phyloP scores from a whole-genome alignment of 768 basidiomycete species.

The Kwoniella sp. region DNA sequence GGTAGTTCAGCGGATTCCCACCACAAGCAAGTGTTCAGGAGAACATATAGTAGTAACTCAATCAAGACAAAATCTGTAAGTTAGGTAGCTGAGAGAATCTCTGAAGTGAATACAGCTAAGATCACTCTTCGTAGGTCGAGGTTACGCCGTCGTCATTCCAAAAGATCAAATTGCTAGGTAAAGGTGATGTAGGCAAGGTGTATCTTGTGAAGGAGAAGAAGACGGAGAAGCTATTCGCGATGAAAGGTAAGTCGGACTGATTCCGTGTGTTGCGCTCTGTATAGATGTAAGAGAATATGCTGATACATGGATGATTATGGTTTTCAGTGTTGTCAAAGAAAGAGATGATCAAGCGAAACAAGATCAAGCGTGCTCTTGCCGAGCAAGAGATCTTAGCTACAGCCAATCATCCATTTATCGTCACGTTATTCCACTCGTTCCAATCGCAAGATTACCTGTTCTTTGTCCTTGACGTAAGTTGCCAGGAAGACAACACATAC shows the following conservation, averaged over 20 bases:
- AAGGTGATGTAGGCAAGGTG: constrained; percentile 97
- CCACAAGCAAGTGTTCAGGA: constrained; percentile 66
- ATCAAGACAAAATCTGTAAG: constrained; percentile 88
- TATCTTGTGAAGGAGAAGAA: constrained; percentile 99
- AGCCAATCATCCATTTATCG: constrained; percentile 99
- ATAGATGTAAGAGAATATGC: neutral
- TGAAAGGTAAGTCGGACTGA: constrained; percentile 79
- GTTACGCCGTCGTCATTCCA: constrained; percentile 91
- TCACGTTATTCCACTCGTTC: constrained; percentile 98
- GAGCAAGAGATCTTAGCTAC: constrained; percentile 99
- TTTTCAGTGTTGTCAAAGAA: constrained; percentile 84
- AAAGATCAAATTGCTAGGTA: constrained; percentile 97
- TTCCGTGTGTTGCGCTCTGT: too few relatives aligned
- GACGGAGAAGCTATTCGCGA: constrained; percentile 90
- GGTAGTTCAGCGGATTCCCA: constrained; percentile 58
- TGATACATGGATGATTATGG: neutral
- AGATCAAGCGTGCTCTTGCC: constrained; percentile 96
- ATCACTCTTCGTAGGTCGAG: constrained; percentile 68
- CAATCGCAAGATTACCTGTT: constrained; percentile 97
- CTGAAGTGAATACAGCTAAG: neutral
- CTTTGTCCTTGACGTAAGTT: constrained; percentile 60
- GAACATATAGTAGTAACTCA: constrained; percentile 96
- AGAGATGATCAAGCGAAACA: constrained; percentile 99
- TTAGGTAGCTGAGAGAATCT: constrained; percentile 18
- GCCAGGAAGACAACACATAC: too few relatives aligned